Evolutionary conservation across 2,329 filamentous ascomycete species (phyloP), one percentile per base, ranked within the genome.

Genomic region (Arthroderma sp.): DNA sequence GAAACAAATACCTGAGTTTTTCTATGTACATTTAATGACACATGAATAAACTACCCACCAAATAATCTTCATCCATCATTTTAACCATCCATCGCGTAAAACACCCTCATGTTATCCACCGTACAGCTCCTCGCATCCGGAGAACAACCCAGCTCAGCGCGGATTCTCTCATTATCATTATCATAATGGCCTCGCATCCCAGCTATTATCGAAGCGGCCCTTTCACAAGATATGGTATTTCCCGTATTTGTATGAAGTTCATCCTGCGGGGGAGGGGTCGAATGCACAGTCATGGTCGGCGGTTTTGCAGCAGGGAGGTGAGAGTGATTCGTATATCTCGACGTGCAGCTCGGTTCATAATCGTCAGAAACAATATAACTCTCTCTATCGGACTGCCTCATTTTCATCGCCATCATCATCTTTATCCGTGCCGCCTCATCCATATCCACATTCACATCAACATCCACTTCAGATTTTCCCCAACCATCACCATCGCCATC

Each of bases 261-360:
- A 28, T 36, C 6, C 10, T 38, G 4, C 4, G n/a, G 27, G 5
- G 6, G 15, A 22, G 15, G 15, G 15, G 15, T 22, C 15, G 9
- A 31, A 6, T 31, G 22, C 29, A 22, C n/a, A 39, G 27, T 5
- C 10, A 34, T 34, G 15, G 49, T 65, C 59, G 36, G 64, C 63
- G 43, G 66, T 55, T 56, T 67, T 54, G 48, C 60, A 61, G 40
- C 10, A 6, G 15, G 27, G 4, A 7, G 22, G 27, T 31, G 30
- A 29, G 29, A 11, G 22, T 39, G 10, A 30, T 7, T 6, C 39
- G 29, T 10, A 11, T 11, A 29, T 9, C 7, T 7, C 9, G 8
- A 10, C 29, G 10, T 11, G 10, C 11, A 30, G 39, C 9, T 38
- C 10, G 36, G 22, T 38, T 22, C 8, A 15, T n/a, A 22, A 22